Evolutionary conservation across 2,329 filamentous ascomycete species (phyloP).

Genomic region (Plectosphaerella cucumerina): DNA sequence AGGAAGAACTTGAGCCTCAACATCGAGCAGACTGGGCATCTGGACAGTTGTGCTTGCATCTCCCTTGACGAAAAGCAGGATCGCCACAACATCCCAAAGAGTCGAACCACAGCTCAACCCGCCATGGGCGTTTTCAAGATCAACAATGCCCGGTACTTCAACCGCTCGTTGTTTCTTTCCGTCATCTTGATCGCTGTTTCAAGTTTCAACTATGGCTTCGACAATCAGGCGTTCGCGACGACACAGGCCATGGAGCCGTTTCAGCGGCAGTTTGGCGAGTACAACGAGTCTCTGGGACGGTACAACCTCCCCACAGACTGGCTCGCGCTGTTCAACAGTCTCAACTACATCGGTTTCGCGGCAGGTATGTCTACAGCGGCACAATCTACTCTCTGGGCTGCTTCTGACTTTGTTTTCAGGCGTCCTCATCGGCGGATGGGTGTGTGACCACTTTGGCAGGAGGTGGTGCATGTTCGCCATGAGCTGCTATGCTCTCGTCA

Average conservation of each 20-base stretch:
- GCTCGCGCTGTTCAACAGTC: conserved; percentile 29
- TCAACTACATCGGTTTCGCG: conserved; percentile 29
- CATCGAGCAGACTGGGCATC: too few relatives aligned
- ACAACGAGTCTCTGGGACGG: conserved; percentile 13
- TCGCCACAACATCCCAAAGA: too few relatives aligned
- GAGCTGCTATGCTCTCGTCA: conserved; percentile 19
- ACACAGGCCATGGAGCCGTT: conserved; percentile 32
- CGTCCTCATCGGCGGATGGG: conserved; percentile 15
- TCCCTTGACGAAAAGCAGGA: too few relatives aligned
- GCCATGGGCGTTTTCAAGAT: background rate
- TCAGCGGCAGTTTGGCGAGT: conserved; percentile 25
- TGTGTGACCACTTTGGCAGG: conserved; percentile 18
- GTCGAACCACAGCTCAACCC: too few relatives aligned
- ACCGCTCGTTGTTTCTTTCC: conserved; percentile 12
- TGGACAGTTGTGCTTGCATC: too few relatives aligned
- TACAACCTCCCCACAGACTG: conserved; percentile 25
- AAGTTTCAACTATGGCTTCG: conserved; percentile 34
- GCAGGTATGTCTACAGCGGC: conserved; percentile 14
- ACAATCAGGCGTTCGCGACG: conserved; percentile 30
- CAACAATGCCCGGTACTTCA: conserved; percentile 14
- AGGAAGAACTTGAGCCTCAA: too few relatives aligned
- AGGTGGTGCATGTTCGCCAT: conserved; percentile 18
- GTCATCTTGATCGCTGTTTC: conserved; percentile 27
- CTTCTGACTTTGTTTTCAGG: conserved; percentile 6
- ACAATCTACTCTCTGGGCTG: too few relatives aligned